These are phyloP conservation scores for Parascedosporium putredinis DNA, from an alignment of 2,329 filamentous ascomycete species.

Conservation along the genomic window DNA sequence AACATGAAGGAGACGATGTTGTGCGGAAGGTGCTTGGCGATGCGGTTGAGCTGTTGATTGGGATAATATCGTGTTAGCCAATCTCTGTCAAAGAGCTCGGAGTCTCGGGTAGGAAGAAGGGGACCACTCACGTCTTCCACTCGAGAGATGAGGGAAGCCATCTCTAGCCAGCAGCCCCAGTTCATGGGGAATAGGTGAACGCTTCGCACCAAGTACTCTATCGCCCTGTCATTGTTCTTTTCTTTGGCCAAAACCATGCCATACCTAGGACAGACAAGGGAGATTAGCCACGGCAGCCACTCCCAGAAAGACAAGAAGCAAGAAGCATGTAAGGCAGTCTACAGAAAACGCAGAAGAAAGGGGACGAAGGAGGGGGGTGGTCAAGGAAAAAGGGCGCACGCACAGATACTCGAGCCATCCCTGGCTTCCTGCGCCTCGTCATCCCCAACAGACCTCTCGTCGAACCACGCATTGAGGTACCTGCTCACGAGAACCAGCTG, in stretches of 20 bases:
- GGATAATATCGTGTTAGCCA: too few relatives aligned
- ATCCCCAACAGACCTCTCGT: conserved; percentile 48
- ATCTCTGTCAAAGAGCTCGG: conserved; percentile 14
- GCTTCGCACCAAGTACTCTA: conserved; percentile 78
- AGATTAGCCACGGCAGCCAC: too few relatives aligned
- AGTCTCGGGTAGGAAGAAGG: conserved; percentile 9
- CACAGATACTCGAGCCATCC: conserved; percentile 87
- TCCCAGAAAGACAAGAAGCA: too few relatives aligned
- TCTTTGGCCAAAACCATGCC: conserved; percentile 83
- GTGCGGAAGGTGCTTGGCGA: conserved; percentile 65
- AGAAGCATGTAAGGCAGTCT: too few relatives aligned
- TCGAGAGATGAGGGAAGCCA: conserved; percentile 68
- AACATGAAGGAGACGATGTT: conserved; percentile 94
- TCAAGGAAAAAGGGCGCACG: too few relatives aligned
- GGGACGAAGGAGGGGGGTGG: too few relatives aligned
- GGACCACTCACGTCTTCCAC: conserved; percentile 62
- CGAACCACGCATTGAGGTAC: conserved; percentile 73
- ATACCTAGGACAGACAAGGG: conserved; percentile 39
- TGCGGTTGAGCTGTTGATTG: conserved; percentile 64
- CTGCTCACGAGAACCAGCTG: conserved; percentile 68
- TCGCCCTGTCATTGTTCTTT: conserved; percentile 77
- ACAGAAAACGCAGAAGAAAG: too few relatives aligned
- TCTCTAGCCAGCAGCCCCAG: conserved; percentile 94
- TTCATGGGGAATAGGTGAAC: conserved; percentile 89
- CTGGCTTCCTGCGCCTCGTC: conserved; percentile 56